Base-by-base conservation (phyloP, 352 stramenopile species). In the Phytophthora sansomeana region DNA sequence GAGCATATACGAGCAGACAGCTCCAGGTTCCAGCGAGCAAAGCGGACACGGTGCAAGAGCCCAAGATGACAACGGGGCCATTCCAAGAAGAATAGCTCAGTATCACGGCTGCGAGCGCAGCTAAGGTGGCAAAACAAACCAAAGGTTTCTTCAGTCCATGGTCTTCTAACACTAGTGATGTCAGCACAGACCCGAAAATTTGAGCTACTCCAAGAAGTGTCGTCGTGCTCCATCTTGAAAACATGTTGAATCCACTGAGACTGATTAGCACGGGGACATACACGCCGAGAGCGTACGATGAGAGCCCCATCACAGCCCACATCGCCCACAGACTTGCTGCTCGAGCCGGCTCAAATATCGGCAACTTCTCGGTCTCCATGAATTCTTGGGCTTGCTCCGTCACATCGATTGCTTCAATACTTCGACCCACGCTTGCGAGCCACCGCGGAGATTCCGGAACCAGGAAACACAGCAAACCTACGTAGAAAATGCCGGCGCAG, bases 361-460 rank as follows among this genome's bases (percentile, higher is more conserved):
- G n/a, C 17, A 28, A 3, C 17, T 14, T 46, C 17, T 21, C 8
- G 2, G 39, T 46, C 39, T 46, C 17, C 17, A 28, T 16, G 21
- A 26, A 56, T 14, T n/a, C n/a, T 10, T 50, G 36, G 9, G 55
- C 13, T 8, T 46, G 42, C 53, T 39, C 21, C 14, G 55, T 63
- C 10, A 60, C 41, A n/a, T 26, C 39, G 6, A 17, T 7, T 46
- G 69, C 63, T 60, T 85, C 69, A n/a, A 77, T 42, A 13, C 14
- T 69, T 1, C 64, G 63, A 16, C 72, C 68, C 11, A 76, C 55
- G 48, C 51, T 66, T 28, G 58, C 64, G 26, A 85, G 68, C 77
- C 77, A 85, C 24, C 72, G 75, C 41, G 77, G 77, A 10, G 77
- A 85, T 42, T 85, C 77, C 28, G 74, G 69, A 28, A 83, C 16